phyloP scores from a whole-genome alignment of 805 yeast species.

The Ogataea allantospora region DNA sequence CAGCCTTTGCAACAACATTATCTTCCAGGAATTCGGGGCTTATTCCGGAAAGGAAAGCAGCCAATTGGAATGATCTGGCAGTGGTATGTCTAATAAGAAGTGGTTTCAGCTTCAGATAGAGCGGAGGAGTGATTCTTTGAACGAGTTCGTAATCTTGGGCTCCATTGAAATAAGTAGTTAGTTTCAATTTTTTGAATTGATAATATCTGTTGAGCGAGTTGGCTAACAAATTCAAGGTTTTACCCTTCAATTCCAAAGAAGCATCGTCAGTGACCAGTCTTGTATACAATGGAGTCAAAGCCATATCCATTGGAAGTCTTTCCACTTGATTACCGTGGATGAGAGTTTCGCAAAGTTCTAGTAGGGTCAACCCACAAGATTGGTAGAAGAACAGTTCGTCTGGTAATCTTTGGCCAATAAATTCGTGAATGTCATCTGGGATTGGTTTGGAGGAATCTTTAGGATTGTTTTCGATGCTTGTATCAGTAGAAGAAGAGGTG shows the following conservation, averaged over 20 bases:
- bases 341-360: conserved; percentile 64
- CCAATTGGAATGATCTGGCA: conserved; percentile 34
- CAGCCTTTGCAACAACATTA: conserved; percentile 17
- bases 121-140: conserved; percentile 54
- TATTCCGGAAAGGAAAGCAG: conserved; percentile 31
- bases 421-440: conserved; percentile 80
- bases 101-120: conserved; percentile 41
- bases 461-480: conserved; percentile 7
- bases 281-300: conserved; percentile 53
- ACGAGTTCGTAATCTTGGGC: conserved; percentile 38
- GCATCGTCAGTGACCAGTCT: conserved; percentile 46
- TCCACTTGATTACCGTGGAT: conserved; percentile 61
- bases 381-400: conserved; percentile 81
- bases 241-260: conserved; percentile 53
- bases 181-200: conserved; percentile 66
- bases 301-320: conserved; percentile 66
- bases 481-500: conserved; percentile 7
- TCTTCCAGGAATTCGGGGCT: conserved; percentile 33
- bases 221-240: conserved; percentile 65
- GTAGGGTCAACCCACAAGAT: conserved; percentile 69
- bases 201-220: conserved; percentile 78
- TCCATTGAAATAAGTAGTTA: conserved; percentile 36
- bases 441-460: conserved; percentile 34
- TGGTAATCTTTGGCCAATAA: conserved; percentile 81
- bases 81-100: conserved; percentile 32